Conservation (phyloP, 495 filamentous ascomycete genomes). For the Bacidia rubella region DNA sequence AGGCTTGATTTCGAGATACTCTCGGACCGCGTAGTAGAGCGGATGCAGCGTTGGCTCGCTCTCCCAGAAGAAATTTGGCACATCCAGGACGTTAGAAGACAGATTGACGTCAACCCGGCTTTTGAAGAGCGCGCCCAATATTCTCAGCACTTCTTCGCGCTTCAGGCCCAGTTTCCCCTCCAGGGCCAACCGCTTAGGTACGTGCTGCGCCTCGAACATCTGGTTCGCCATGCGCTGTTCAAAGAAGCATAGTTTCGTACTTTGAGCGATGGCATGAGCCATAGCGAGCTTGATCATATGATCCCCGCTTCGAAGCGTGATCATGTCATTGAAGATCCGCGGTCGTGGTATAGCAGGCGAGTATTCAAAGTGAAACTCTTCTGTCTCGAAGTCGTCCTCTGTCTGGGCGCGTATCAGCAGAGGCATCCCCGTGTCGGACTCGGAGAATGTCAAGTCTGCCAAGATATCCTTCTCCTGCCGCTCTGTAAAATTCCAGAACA, state of each 20-base stretch:
- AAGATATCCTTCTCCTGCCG: conserved; percentile 92
- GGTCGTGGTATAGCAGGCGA: conserved; percentile 70
- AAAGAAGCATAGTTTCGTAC: conserved; percentile 92
- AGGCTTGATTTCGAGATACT: conserved; percentile 94
- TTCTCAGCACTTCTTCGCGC: conserved; percentile 79
- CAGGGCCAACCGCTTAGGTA: conserved; percentile 75
- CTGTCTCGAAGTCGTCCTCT: conserved; percentile 88
- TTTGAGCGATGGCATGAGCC: conserved; percentile 92
- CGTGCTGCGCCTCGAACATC: conserved; percentile 82
- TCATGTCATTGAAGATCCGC: conserved; percentile 97
- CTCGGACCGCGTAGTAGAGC: conserved; percentile 85
- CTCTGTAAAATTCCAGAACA: conserved; percentile 98
- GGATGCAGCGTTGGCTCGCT: conserved; percentile 89
- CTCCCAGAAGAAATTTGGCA: conserved; percentile 99
- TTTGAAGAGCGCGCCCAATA: conserved; percentile 81
- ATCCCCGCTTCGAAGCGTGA: conserved; percentile 83
- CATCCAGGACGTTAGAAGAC: conserved; percentile 92
- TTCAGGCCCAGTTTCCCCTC: conserved; percentile 88
- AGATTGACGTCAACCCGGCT: conserved; percentile 95
- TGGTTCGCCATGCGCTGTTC: conserved; percentile 93
- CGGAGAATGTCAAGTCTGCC: conserved; percentile 87
- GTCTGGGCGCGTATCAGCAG: conserved; percentile 57
- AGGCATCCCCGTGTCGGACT: conserved; percentile 40
- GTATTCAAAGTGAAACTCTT: conserved; percentile 97
- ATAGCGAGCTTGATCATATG: conserved; percentile 99